phyloP scores from a whole-genome alignment of 345 rosid species.

The Citrus reticulata region DNA sequence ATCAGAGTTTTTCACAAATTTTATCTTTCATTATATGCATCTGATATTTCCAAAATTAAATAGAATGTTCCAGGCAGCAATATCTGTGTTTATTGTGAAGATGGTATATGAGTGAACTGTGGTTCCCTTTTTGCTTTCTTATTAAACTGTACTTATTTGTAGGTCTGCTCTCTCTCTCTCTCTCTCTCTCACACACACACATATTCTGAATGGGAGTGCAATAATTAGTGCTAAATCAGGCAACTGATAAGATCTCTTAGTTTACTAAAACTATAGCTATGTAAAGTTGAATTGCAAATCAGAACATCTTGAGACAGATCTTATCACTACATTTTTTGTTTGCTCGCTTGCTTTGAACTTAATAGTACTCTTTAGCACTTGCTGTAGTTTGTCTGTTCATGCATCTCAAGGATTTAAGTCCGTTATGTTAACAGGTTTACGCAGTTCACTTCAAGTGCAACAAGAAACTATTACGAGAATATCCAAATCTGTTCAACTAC shows the following conservation, averaged over 20 bases:
- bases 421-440: constrained; percentile 42
- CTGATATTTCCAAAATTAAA: neutral
- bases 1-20: neutral
- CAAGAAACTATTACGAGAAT: constrained; percentile 67
- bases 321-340: neutral
- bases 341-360: neutral
- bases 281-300: neutral
- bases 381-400: neutral
- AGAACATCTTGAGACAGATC: neutral
- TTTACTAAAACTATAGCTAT: neutral
- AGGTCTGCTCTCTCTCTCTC: no score
- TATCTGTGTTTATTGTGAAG: neutral
- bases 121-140: neutral
- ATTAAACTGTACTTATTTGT: neutral
- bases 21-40: neutral
- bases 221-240: neutral
- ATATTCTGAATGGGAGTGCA: no score
- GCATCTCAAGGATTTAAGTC: neutral
- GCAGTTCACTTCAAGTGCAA: constrained; percentile 83
- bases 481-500: constrained; percentile 65
- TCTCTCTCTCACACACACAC: no score
- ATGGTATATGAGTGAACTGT: neutral
- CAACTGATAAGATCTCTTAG: neutral
- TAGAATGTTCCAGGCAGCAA: neutral
- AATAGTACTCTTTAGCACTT: neutral